Base-by-base conservation (phyloP, 192 early-diverging fungal genomes). In the Cladochytrium replicatum region DNA sequence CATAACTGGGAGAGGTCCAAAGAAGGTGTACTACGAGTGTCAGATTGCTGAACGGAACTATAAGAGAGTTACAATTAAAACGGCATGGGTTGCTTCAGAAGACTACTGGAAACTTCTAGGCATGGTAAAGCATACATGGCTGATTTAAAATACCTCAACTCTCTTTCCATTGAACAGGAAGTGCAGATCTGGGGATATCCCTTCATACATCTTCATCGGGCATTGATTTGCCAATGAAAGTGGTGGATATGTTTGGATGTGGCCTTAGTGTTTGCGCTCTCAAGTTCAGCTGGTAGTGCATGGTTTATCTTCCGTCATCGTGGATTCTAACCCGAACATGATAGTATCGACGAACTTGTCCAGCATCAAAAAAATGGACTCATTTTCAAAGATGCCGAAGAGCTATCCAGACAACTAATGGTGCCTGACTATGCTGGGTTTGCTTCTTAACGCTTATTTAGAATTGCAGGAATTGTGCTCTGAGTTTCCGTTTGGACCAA, bases 161-260 rank as follows among this genome's bases (percentile, higher is more conserved):
- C 1, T 8, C 38, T 15, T 32, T 42, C 4, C 48, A 21, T 41
- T 5, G 23, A 4, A 15, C 41, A 80, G 87, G 88, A 13, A 78
- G 81, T 23, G 91, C 93, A 2, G 93, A 96, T 69, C 68, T 98
- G 41, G 94, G 94, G 29, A 67, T 98, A 7, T 91, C 80, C 32
- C 71, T 98, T 46, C 94, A 98, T 67, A 88, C 81, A 21, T 90
- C 87, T 13, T 89, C 93, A 4, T 88, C 85, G 27, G 94, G 94
- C 2, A 72, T 98, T 42, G 94, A 98, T 58, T 60, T 98, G 54
- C 94, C 94, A 4, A 98, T 98, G 94, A 98, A 98, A 67, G 78
- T 96, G 3, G 89, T 96, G 5, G 94, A 98, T 55, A 92, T 98
- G 91, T 92, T 96, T 79, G 94, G 93, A 13, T 93, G 88, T 62